Evolutionary conservation across 1,284 basidiomycete species (phyloP).

Genomic region (Psilocybe mexicana): DNA sequence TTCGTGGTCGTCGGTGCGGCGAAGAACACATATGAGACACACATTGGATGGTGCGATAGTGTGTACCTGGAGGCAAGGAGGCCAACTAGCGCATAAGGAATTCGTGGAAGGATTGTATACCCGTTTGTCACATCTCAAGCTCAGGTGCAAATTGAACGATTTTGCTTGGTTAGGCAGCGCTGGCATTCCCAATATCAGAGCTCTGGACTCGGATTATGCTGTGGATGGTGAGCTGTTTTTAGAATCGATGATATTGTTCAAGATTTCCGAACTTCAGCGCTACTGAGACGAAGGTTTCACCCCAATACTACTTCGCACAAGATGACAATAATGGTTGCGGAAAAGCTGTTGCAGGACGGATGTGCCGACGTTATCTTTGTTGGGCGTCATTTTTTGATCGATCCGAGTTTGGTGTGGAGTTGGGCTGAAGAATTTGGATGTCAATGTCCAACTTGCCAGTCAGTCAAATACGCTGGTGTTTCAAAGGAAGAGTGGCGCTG

Average conservation of each 20-base stretch:
- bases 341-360: constrained; percentile 56
- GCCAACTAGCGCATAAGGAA: background rate
- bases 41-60: constrained; percentile 26
- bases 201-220: too few species aligned
- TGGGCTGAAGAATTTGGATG: constrained; percentile 53
- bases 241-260: too few species aligned
- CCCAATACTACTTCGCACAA: too few species aligned
- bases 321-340: constrained; percentile 32
- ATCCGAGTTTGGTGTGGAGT: constrained; percentile 49
- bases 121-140: too few species aligned
- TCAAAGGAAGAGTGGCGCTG: constrained; percentile 30
- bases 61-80: constrained; percentile 21
- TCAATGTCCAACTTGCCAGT: constrained; percentile 41
- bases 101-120: too few species aligned
- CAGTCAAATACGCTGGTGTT: constrained; percentile 54
- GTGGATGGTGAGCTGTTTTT: too few species aligned
- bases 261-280: too few species aligned
- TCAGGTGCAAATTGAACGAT: too few species aligned
- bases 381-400: constrained; percentile 57
- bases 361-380: constrained; percentile 55
- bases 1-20: constrained; percentile 20
- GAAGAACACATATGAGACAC: constrained; percentile 22
- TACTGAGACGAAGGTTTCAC: too few species aligned
- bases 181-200: too few species aligned
- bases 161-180: too few species aligned